Evolutionary conservation across 2,329 filamentous ascomycete species (phyloP), one percentile per base, ranked within the genome.

Genomic region (Cercospora sojina): DNA sequence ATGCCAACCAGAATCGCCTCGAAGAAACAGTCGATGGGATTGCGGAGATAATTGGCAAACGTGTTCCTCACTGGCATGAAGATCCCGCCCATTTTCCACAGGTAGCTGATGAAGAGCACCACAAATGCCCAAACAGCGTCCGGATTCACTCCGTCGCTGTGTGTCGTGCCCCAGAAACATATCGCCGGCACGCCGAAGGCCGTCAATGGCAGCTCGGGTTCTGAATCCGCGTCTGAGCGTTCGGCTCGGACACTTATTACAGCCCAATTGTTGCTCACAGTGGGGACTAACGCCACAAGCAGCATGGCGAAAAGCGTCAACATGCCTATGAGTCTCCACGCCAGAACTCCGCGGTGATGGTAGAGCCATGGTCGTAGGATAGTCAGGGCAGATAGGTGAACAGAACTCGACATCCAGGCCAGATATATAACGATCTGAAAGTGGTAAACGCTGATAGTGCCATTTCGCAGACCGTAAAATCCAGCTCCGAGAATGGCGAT

Each of bases 21-120:
- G 12, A 72, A 63, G 4, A 62, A 18, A 20, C 61, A 55, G 18
- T 70, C 65, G 23, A 64, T 38, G 2, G 69, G 71, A 12, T 64
- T 49, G 5, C 69, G 68, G 51, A 74, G 38, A 7, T 61, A 64
- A 23, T 53, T 38, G 8, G 64, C 60, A 35, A 70, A 74, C 0
- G 62, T 27, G n/a, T 31, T 63, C 13, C 66, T 56, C 8, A 68
- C 58, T 5, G 63, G 47, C 25, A 57, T 57, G 55, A 71, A 73
- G 25, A 74, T 59, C 1, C 69, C 68, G 5, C 70, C 69, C 31
- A 73, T 38, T 59, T 75, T 75, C 73, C 73, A 74, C 7, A 74
- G n/a, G 56, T 75, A 74, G 43, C 65, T 69, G 8, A 71, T 27
- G 27, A 74, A 64, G 3, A 75, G 69, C 8, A 74, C 67, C 8